These are phyloP conservation scores for Xylariaceae sp. DNA, from an alignment of 2,329 filamentous ascomycete genomes.

Conservation along the genomic window DNA sequence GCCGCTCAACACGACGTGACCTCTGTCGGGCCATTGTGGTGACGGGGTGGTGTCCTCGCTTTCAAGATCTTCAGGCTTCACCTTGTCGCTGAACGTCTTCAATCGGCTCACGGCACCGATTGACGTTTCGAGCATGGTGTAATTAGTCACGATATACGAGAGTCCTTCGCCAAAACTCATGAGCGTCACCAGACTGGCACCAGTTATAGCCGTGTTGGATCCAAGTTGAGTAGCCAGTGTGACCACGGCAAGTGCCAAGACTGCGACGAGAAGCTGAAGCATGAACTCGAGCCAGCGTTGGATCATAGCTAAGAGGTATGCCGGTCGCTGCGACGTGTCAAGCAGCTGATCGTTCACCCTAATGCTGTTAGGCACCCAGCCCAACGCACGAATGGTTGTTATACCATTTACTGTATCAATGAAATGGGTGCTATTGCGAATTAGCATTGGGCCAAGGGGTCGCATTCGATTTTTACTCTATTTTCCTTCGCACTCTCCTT, in stretches of 20 bases:
- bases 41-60: constrained; percentile 20
- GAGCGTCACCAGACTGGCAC: constrained; percentile 27
- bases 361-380: constrained; percentile 38
- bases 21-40: constrained; percentile 25
- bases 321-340: constrained; percentile 45
- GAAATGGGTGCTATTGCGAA: constrained; percentile 33
- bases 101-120: constrained; percentile 28
- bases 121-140: constrained; percentile 28
- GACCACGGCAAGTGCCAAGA: constrained; percentile 18
- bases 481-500: not conserved
- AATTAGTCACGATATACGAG: constrained; percentile 23
- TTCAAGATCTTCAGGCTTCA: constrained; percentile 17
- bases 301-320: constrained; percentile 46
- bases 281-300: constrained; percentile 31
- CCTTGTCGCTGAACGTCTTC: constrained; percentile 20
- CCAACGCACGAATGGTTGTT: constrained; percentile 45
- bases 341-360: constrained; percentile 39
- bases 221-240: constrained; percentile 18
- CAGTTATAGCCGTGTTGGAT: constrained; percentile 22
- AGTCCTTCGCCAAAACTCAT: constrained; percentile 26
- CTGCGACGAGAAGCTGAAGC: constrained; percentile 18
- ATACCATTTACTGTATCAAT: constrained; percentile 44
- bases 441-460: no score
- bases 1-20: constrained; percentile 18
- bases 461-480: no score